Percentiles rank a stretch among this genome's conserved stretches.
These are phyloP conservation scores for Eucalyptus grandis DNA, from an alignment of 345 rosid genomes.

Conservation along the genomic window DNA sequence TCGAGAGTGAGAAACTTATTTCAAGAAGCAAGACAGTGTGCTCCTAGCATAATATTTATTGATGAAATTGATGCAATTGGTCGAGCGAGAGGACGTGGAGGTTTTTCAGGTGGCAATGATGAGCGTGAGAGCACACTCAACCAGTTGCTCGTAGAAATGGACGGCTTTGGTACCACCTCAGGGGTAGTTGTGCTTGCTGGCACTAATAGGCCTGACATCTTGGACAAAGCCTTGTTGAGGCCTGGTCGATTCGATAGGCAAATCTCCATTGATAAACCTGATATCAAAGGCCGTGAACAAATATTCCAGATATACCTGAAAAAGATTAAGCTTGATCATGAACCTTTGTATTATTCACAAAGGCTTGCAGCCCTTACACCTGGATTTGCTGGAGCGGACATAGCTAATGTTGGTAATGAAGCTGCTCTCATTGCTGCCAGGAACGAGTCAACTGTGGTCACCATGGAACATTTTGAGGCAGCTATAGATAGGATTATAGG, in stretches of 20 bases:
- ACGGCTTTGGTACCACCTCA: conserved; percentile 90
- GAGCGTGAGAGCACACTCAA: conserved; percentile 96
- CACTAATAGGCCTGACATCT: conserved; percentile 91
- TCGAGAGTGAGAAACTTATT: conserved; percentile 92
- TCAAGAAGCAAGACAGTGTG: conserved; percentile 87
- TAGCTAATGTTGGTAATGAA: conserved; percentile 93
- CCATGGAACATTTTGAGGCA: conserved; percentile 82
- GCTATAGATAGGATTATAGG: conserved; percentile 96
- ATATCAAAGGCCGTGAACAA: conserved; percentile 86
- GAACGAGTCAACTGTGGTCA: conserved; percentile 32
- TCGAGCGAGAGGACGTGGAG: conserved; percentile 93
- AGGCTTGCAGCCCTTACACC: conserved; percentile 94
- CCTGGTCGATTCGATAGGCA: conserved; percentile 94
- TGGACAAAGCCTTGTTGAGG: conserved; percentile 82
- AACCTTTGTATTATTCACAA: conserved; percentile 71
- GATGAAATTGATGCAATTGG: conserved; percentile 98
- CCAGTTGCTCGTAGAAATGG: conserved; percentile 94
- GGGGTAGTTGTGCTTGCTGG: conserved; percentile 98
- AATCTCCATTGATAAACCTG: conserved; percentile 83
- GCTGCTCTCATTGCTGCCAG: conserved; percentile 94
- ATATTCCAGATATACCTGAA: conserved; percentile 75
- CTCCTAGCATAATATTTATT: conserved; percentile 87
- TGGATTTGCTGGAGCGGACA: conserved; percentile 97
- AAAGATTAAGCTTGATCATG: conserved; percentile 73
- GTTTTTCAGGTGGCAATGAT: conserved; percentile 72